Percentiles rank a stretch among this genome's conserved stretches.
Conservation (phyloP, 371 early-diverging fungal species). For the Rhizomucor pusillus region DNA sequence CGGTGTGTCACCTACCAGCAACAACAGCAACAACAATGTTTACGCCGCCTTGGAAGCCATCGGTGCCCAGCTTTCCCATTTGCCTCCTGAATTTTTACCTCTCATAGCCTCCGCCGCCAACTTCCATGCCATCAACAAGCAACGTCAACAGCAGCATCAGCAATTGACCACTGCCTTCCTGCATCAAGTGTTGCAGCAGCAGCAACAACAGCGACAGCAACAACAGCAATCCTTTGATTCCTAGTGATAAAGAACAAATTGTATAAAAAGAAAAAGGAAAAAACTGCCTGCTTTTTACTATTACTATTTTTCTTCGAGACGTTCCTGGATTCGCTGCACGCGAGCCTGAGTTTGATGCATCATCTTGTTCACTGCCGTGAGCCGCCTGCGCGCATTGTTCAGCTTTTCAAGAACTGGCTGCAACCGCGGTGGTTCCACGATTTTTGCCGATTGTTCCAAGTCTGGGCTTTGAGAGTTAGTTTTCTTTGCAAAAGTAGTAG, state of each 20-base stretch:
- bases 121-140: constrained; percentile 10
- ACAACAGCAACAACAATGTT: no score
- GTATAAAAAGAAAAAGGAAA: not conserved
- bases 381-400: constrained; percentile 44
- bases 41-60: constrained; percentile 14
- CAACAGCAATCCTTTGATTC: constrained; percentile 6
- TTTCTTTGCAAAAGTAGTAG: not conserved
- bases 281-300: not conserved
- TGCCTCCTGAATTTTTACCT: constrained; percentile 16
- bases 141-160: constrained; percentile 21
- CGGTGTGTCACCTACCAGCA: not conserved
- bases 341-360: constrained; percentile 49
- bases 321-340: constrained; percentile 41
- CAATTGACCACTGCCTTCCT: constrained; percentile 22
- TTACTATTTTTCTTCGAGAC: not conserved
- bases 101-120: constrained; percentile 21
- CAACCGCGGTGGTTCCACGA: constrained; percentile 53
- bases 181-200: constrained; percentile 18
- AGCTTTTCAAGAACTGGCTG: constrained; percentile 51
- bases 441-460: constrained; percentile 48
- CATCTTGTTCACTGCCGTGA: constrained; percentile 39
- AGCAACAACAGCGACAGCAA: constrained; percentile 1
- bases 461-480: constrained; percentile 21
- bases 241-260: not conserved
- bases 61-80: constrained; percentile 12